phyloP scores from a whole-genome alignment of 768 basidiomycete species.

The Leccinum broughii region DNA sequence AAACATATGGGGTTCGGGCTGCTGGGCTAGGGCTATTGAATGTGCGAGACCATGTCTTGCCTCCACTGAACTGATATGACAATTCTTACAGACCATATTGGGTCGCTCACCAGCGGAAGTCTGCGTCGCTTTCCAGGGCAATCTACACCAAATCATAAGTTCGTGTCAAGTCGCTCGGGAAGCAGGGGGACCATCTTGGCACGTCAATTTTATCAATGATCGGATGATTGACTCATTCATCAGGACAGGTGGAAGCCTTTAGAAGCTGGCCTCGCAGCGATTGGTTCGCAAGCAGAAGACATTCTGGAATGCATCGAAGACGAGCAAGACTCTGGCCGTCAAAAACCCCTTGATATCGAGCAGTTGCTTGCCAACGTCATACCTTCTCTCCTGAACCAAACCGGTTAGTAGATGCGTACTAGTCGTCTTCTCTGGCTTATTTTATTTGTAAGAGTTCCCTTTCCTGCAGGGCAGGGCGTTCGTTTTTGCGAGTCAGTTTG shows the following conservation, averaged over 20 bases:
- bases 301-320: constrained; percentile 78
- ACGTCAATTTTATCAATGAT: constrained; percentile 19
- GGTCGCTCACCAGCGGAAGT: constrained; percentile 54
- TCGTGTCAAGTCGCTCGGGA: constrained; percentile 58
- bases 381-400: constrained; percentile 68
- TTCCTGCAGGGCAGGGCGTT: constrained; percentile 96
- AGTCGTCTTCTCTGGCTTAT: constrained; percentile 2
- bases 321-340: constrained; percentile 61
- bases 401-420: constrained; percentile 50
- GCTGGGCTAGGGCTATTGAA: constrained; percentile 82
- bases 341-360: constrained; percentile 75
- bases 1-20: constrained; percentile 77
- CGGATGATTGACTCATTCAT: constrained; percentile 5
- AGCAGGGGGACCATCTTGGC: constrained; percentile 65
- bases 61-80: constrained; percentile 4
- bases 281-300: constrained; percentile 79
- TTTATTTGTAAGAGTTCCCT: constrained; percentile 59
- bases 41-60: constrained; percentile 41
- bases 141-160: constrained; percentile 54
- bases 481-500: constrained; percentile 90
- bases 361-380: constrained; percentile 75
- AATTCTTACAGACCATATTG: constrained; percentile 49
- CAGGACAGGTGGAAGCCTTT: constrained; percentile 83
- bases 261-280: constrained; percentile 78
- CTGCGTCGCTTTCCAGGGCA: constrained; percentile 51